Evolutionary conservation across 176 grass and related monocot species (phyloP).

Genomic region (Neostapfia colusana): DNA sequence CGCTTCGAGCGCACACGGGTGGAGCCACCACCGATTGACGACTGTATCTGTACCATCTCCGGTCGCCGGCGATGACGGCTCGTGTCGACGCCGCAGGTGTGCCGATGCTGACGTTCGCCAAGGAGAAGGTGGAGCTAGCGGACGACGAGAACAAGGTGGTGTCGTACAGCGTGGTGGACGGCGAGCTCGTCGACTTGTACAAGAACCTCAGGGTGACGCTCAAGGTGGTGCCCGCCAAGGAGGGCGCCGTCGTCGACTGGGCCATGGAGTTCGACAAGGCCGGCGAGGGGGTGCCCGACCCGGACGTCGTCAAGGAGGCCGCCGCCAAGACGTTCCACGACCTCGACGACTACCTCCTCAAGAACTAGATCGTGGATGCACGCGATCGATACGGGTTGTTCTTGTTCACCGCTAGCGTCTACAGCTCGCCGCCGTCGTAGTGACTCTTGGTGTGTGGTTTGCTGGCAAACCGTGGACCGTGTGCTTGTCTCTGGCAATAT

Average conservation of each 20-base stretch:
- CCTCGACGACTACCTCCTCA: constrained; percentile 80
- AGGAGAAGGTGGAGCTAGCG: constrained; percentile 77
- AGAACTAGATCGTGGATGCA: constrained; percentile 43
- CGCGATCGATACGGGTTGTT: too few species aligned
- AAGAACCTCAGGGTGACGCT: constrained; percentile 72
- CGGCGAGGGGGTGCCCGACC: constrained; percentile 61
- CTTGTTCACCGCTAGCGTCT: background rate
- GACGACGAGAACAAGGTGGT: constrained; percentile 74
- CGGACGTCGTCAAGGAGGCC: constrained; percentile 64
- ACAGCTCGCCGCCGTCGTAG: too few species aligned
- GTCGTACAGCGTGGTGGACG: constrained; percentile 77
- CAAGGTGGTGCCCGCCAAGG: constrained; percentile 37
- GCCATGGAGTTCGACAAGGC: constrained; percentile 69
- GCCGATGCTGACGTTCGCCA: constrained; percentile 70
- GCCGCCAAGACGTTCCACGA: constrained; percentile 67
- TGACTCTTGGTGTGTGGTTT: background rate
- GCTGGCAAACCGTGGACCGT: background rate
- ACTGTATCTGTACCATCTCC: too few species aligned
- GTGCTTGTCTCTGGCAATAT: background rate
- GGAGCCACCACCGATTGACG: too few species aligned
- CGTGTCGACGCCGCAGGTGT: constrained; percentile 44
- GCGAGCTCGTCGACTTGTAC: constrained; percentile 65
- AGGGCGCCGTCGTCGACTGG: constrained; percentile 52
- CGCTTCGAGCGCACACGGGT: too few species aligned
- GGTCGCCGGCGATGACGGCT: too few species aligned